Evolutionary conservation across 2,329 filamentous ascomycete species (phyloP).

Genomic region (Penicillium sp.): DNA sequence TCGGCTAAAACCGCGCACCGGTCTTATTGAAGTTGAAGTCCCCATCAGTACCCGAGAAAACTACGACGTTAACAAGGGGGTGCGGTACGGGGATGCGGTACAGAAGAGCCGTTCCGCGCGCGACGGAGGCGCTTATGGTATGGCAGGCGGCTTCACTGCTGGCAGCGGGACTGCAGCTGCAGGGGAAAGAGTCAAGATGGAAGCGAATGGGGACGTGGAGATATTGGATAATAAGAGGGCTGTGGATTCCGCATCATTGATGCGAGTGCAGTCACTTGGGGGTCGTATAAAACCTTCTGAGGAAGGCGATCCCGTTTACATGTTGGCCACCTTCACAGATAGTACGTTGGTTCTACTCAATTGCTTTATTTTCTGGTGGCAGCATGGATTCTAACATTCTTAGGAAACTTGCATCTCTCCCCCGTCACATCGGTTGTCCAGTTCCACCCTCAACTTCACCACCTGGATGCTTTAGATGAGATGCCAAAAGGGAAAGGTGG

Average conservation of each 20-base stretch:
- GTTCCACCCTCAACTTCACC: constrained; percentile 86
- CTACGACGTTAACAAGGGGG: constrained; percentile 80
- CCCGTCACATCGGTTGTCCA: constrained; percentile 80
- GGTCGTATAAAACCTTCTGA: constrained; percentile 71
- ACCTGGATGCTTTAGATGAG: constrained; percentile 81
- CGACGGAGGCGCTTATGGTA: constrained; percentile 65
- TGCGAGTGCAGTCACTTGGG: constrained; percentile 79
- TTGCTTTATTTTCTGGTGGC: background rate
- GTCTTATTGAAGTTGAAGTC: constrained; percentile 90
- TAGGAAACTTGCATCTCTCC: constrained; percentile 82
- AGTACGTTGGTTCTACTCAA: constrained; percentile 51
- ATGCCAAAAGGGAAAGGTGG: constrained; percentile 43
- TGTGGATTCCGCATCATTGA: constrained; percentile 48
- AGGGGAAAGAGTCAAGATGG: constrained; percentile 25
- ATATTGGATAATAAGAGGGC: constrained; percentile 31
- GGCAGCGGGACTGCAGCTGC: constrained; percentile 41
- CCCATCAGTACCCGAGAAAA: constrained; percentile 68
- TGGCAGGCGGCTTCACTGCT: constrained; percentile 71
- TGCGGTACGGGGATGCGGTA: constrained; percentile 78
- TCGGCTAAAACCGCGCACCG: constrained; percentile 76
- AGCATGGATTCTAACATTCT: constrained; percentile 6
- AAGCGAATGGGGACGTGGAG: constrained; percentile 24
- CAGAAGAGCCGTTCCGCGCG: constrained; percentile 51
- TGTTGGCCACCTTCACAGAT: constrained; percentile 86
- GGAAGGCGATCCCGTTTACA: constrained; percentile 71